phyloP scores from a whole-genome alignment of 116 monocot species.

The Dioscorea cayenensis region DNA sequence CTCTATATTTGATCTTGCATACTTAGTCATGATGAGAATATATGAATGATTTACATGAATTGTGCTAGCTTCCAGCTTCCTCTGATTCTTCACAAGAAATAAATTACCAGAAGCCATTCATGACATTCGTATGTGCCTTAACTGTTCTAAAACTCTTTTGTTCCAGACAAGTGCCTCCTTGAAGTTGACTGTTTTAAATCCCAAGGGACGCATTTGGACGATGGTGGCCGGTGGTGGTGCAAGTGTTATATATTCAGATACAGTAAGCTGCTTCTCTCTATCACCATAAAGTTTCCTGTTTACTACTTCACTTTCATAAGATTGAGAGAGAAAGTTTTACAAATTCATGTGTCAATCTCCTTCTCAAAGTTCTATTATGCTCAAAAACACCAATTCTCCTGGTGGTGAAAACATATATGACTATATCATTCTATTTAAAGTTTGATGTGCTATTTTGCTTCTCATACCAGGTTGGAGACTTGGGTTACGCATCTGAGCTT shows the following conservation, averaged over 20 bases:
- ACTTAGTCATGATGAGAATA: not conserved
- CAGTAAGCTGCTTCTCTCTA: slow-evolving; percentile 29
- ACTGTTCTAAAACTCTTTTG: not conserved
- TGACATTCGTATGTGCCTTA: not conserved
- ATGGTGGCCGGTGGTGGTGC: slow-evolving; percentile 98
- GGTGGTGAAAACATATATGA: too few species aligned
- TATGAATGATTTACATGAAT: not conserved
- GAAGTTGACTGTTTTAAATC: slow-evolving; percentile 90
- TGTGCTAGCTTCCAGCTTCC: not conserved
- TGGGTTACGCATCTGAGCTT: slow-evolving; percentile 83
- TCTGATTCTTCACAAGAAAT: too few species aligned
- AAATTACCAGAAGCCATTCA: not conserved
- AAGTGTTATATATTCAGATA: slow-evolving; percentile 94
- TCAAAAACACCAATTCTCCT: too few species aligned
- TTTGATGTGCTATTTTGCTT: not conserved
- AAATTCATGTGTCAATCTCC: too few species aligned
- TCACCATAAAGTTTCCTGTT: not conserved
- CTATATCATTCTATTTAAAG: not conserved
- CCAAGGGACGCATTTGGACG: slow-evolving; percentile 91
- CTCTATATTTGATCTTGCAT: not conserved
- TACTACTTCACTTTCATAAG: too few species aligned
- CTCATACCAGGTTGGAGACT: slow-evolving; percentile 58
- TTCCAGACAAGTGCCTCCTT: slow-evolving; percentile 90
- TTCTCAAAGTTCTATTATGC: too few species aligned
- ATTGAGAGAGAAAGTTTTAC: too few species aligned